Evolutionary conservation across 2,329 filamentous ascomycete species (phyloP).

Genomic region (Epichloe gansuensis): DNA sequence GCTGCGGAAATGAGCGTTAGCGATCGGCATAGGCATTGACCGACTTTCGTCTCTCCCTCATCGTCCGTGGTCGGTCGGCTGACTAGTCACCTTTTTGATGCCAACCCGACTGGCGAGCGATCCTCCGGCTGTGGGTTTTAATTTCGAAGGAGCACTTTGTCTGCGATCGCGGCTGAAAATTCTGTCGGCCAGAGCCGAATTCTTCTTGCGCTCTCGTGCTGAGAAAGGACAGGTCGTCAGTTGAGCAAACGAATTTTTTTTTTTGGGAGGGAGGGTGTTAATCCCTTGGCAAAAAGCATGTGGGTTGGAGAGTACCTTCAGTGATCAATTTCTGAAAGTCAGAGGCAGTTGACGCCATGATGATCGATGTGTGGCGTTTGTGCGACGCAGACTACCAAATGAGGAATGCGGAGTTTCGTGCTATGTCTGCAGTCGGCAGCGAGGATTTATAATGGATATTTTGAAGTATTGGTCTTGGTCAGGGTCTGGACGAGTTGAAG

Average conservation of each 20-base stretch:
- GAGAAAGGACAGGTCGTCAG: neutral
- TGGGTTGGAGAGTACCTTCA: slow-evolving; percentile 25
- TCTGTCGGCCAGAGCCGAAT: slow-evolving; percentile 55
- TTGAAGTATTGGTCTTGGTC: neutral
- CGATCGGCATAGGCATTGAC: neutral
- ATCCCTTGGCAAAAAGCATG: neutral
- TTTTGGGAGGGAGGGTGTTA: neutral
- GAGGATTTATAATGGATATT: neutral
- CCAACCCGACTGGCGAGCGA: slow-evolving; percentile 61
- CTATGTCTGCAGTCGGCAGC: neutral
- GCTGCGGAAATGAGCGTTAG: slow-evolving; percentile 7
- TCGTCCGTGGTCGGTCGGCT: neutral
- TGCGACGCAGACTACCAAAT: neutral
- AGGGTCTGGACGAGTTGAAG: neutral
- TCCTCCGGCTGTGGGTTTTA: slow-evolving; percentile 33
- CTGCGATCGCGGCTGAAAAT: slow-evolving; percentile 54
- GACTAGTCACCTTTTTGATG: slow-evolving; percentile 50
- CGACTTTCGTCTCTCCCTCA: neutral
- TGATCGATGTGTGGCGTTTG: slow-evolving; percentile 5
- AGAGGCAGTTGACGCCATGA: slow-evolving; percentile 30
- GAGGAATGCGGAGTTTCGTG: neutral
- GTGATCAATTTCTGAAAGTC: slow-evolving; percentile 45
- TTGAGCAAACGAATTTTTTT: neutral
- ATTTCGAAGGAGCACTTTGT: slow-evolving; percentile 40
- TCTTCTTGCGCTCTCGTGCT: slow-evolving; percentile 58